These are phyloP conservation scores for Novymonas esmeraldas DNA, from an alignment of 208 protist genomes.

Conservation along the genomic window DNA sequence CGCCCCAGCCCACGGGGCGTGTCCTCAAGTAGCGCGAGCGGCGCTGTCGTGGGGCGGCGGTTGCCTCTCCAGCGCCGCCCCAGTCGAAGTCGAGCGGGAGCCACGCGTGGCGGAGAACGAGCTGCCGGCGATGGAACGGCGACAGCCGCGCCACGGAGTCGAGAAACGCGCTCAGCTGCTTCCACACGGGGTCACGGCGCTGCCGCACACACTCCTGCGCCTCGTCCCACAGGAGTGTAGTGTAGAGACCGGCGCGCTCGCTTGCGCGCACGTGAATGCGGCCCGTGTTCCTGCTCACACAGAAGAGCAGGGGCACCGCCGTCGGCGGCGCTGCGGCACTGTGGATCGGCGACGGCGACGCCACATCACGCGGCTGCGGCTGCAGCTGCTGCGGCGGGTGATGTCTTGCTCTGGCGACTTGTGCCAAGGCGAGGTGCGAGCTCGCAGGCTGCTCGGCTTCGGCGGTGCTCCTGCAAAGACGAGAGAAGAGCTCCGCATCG, in stretches of 20 bases:
- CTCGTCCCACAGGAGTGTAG: conserved; percentile 50
- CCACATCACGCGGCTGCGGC: too few species aligned
- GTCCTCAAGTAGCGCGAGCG: conserved; percentile 32
- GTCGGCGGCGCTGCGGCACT: neutral
- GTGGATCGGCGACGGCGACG: too few species aligned
- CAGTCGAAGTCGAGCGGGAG: conserved; percentile 27
- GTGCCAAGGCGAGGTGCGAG: conserved; percentile 6
- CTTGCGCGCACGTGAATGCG: conserved; percentile 63
- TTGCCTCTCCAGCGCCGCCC: neutral
- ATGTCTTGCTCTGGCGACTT: too few species aligned
- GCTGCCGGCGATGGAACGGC: conserved; percentile 40
- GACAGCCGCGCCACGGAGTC: conserved; percentile 31
- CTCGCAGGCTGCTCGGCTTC: conserved; percentile 9
- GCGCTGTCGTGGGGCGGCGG: neutral
- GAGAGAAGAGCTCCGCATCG: conserved; percentile 65
- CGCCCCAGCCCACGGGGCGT: conserved; percentile 41
- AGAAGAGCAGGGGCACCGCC: conserved; percentile 33
- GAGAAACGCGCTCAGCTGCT: conserved; percentile 62
- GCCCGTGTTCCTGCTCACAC: conserved; percentile 67
- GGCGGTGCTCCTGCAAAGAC: conserved; percentile 40
- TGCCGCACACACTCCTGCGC: conserved; percentile 41
- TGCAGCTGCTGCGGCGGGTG: conserved; percentile 8
- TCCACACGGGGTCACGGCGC: conserved; percentile 49
- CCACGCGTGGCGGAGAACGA: conserved; percentile 34
- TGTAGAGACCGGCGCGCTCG: conserved; percentile 24